These are phyloP conservation scores for Cunninghamia lanceolata DNA, from an alignment of 75 land plant species.

Conservation along the genomic window DNA sequence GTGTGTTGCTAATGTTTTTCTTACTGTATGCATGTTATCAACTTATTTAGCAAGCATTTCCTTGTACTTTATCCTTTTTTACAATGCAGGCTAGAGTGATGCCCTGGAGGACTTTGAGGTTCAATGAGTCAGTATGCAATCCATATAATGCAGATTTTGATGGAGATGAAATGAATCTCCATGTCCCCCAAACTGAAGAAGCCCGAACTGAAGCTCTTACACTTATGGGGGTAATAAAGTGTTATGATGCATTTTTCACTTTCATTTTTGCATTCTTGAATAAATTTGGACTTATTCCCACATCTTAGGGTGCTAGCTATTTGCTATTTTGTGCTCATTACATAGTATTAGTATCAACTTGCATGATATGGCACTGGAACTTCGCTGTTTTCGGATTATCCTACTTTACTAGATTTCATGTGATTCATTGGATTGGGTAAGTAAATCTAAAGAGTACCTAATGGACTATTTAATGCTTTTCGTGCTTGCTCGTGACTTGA, in stretches of 20 bases:
- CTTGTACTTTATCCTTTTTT: constrained; percentile 1
- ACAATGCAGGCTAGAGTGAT: constrained; percentile 76
- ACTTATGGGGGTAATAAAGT: constrained; percentile 87
- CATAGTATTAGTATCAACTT: background rate
- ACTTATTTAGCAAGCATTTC: background rate
- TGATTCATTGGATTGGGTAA: background rate
- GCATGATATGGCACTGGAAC: background rate
- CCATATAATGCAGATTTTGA: constrained; percentile 99
- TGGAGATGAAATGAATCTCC: constrained; percentile 99
- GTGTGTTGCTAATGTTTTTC: background rate
- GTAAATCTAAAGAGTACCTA: background rate
- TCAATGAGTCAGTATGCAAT: constrained; percentile 99
- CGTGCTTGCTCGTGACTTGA: background rate
- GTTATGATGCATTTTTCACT: background rate
- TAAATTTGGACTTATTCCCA: background rate
- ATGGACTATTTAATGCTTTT: background rate
- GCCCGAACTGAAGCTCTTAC: constrained; percentile 95
- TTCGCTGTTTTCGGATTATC: background rate
- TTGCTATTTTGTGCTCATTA: background rate
- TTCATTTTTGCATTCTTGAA: background rate
- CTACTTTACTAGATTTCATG: background rate
- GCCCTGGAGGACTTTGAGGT: constrained; percentile 97
- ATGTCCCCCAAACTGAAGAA: constrained; percentile 99
- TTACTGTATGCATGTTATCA: background rate
- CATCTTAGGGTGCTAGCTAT: background rate